These are phyloP conservation scores for Cytospora schulzeri DNA, from an alignment of 2,329 filamentous ascomycete genomes.

Conservation along the genomic window DNA sequence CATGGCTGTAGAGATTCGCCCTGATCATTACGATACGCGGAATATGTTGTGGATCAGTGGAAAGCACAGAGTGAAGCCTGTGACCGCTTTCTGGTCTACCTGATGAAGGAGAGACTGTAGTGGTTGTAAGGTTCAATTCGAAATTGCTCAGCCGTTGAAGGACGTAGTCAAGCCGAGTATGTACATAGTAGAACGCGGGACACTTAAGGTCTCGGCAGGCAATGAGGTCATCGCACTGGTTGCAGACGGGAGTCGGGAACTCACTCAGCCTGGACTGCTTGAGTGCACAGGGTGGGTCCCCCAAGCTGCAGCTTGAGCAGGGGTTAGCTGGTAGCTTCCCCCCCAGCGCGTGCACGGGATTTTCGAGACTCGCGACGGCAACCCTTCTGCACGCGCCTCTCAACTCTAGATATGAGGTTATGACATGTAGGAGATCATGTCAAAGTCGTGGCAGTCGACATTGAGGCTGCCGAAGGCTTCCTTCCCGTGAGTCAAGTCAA, in stretches of 20 bases:
- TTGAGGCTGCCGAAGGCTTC: constrained; percentile 74
- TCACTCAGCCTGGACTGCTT: too few relatives aligned
- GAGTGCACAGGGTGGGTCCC: too few relatives aligned
- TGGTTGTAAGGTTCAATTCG: background rate
- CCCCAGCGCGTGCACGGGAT: constrained; percentile 4
- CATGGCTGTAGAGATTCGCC: constrained; percentile 53
- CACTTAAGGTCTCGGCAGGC: background rate
- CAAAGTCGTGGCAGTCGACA: constrained; percentile 72
- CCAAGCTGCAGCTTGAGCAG: background rate
- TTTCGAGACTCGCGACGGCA: constrained; percentile 13
- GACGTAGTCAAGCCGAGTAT: background rate
- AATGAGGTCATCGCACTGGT: background rate
- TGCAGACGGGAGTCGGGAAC: too few relatives aligned
- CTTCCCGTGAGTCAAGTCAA: constrained; percentile 60
- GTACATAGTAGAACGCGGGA: background rate
- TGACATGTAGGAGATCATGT: constrained; percentile 37
- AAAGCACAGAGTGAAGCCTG: background rate
- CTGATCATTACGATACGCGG: background rate
- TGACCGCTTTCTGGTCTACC: background rate
- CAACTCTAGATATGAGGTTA: constrained; percentile 7
- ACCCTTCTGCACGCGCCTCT: constrained; percentile 1
- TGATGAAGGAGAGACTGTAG: background rate
- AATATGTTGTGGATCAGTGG: background rate
- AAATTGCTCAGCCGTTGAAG: background rate
- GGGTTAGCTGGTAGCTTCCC: background rate